phyloP scores from a whole-genome alignment of 2,329 filamentous ascomycete species.

The Aaosphaeria arxii region DNA sequence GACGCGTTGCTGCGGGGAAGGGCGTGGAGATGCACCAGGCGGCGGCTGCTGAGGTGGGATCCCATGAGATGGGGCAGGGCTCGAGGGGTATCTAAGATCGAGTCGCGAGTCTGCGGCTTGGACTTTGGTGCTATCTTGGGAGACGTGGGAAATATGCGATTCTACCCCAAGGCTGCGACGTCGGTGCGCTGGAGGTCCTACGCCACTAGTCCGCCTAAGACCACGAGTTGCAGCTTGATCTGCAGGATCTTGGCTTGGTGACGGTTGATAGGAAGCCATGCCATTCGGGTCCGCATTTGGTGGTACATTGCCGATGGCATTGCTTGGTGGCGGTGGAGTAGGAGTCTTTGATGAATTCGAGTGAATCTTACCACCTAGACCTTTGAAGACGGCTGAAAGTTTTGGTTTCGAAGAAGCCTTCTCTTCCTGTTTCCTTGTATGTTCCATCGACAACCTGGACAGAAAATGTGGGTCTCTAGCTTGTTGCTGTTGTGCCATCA shows the following conservation, averaged over 20 bases:
- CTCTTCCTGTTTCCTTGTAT: conserved; percentile 19
- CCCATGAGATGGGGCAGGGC: conserved; percentile 17
- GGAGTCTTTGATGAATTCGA: conserved; percentile 8
- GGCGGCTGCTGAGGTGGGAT: conserved; percentile 20
- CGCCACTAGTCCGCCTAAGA: conserved; percentile 11
- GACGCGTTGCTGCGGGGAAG: conserved; percentile 11
- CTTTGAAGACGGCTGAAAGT: conserved; percentile 48
- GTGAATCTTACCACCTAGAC: conserved; percentile 20
- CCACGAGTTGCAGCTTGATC: conserved; percentile 14
- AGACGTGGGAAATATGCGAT: conserved; percentile 27
- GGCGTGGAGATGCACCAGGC: conserved; percentile 6
- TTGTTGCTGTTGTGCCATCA: conserved; percentile 19
- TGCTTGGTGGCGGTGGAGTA: conserved; percentile 2
- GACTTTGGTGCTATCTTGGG: conserved; percentile 24
- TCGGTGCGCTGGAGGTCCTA: conserved; percentile 11
- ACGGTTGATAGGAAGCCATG: conserved; percentile 22
- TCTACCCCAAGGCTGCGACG: conserved; percentile 24
- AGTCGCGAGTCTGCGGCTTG: conserved; percentile 27
- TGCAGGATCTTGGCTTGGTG: conserved; percentile 16
- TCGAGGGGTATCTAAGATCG: conserved; percentile 22
- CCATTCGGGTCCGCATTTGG: conserved; percentile 5
- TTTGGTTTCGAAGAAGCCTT: conserved; percentile 23
- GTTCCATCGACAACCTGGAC: conserved; percentile 34
- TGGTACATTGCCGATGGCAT: neutral
- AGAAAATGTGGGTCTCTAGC: conserved; percentile 40